Conservation (phyloP, 1,284 basidiomycete genomes). For the Volvariella volvacea region DNA sequence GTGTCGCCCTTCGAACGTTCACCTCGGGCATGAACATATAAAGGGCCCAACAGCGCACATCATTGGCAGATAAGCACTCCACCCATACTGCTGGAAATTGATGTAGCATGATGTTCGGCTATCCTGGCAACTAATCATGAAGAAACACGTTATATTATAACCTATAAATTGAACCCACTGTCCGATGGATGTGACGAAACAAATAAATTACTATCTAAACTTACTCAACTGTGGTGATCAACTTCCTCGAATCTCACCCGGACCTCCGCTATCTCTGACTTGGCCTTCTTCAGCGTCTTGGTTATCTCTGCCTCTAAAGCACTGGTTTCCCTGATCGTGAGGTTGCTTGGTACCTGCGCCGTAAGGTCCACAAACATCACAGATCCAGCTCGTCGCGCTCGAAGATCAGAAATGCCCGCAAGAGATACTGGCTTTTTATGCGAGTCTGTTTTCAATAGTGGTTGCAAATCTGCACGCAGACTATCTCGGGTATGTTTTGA, state of each 20-base stretch:
- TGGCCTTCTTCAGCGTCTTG: slow-evolving; percentile 49
- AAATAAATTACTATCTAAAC: neutral
- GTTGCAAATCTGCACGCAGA: slow-evolving; percentile 48
- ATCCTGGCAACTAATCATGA: too few relatives aligned
- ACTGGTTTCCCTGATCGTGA: slow-evolving; percentile 54
- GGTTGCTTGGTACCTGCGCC: slow-evolving; percentile 56
- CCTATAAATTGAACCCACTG: too few relatives aligned
- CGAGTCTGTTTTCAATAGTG: slow-evolving; percentile 33
- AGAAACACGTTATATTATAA: too few relatives aligned
- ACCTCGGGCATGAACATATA: too few relatives aligned
- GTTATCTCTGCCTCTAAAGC: slow-evolving; percentile 60
- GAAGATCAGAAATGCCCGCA: slow-evolving; percentile 52
- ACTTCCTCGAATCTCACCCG: slow-evolving; percentile 61
- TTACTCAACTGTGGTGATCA: neutral
- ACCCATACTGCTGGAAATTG: too few relatives aligned
- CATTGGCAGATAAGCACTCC: too few relatives aligned
- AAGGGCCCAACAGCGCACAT: too few relatives aligned
- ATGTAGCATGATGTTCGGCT: too few relatives aligned
- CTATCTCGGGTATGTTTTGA: slow-evolving; percentile 47
- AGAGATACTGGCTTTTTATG: slow-evolving; percentile 7
- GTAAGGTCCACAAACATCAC: slow-evolving; percentile 69
- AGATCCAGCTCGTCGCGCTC: slow-evolving; percentile 76
- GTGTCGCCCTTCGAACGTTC: too few relatives aligned
- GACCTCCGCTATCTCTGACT: slow-evolving; percentile 77
- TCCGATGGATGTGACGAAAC: neutral